Conservation (phyloP, 352 stramenopile genomes). For the Thraustotheca clavata region DNA sequence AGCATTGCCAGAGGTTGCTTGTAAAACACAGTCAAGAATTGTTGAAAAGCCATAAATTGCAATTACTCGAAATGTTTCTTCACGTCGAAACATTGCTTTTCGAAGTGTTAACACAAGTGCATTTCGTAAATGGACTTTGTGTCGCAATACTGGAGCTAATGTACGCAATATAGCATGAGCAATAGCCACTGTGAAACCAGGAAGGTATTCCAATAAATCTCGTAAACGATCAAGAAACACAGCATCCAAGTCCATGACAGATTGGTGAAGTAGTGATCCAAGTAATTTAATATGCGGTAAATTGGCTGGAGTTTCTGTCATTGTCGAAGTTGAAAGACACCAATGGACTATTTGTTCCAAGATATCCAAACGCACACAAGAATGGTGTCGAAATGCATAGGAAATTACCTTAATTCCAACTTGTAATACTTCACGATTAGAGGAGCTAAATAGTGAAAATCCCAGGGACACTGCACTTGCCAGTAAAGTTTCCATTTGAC, state of each 20-base stretch:
- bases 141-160: slow-evolving; percentile 32
- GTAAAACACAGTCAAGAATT: slow-evolving; percentile 10
- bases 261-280: slow-evolving; percentile 32
- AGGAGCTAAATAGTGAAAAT: slow-evolving; percentile 15
- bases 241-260: slow-evolving; percentile 32
- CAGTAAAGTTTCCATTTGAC: slow-evolving; percentile 11
- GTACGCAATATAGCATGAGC: slow-evolving; percentile 29
- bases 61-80: slow-evolving; percentile 39
- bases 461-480: background rate
- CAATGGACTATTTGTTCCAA: slow-evolving; percentile 32
- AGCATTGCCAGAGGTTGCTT: background rate
- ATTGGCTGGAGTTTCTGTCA: slow-evolving; percentile 9
- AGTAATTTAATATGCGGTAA: slow-evolving; percentile 30
- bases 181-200: slow-evolving; percentile 28
- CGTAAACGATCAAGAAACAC: slow-evolving; percentile 30
- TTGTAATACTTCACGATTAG: slow-evolving; percentile 18
- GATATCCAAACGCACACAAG: slow-evolving; percentile 26
- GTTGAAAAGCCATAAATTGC: slow-evolving; percentile 37
- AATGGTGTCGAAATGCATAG: slow-evolving; percentile 37
- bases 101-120: slow-evolving; percentile 45
- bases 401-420: slow-evolving; percentile 41
- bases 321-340: background rate
- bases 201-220: slow-evolving; percentile 48
- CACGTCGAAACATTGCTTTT: slow-evolving; percentile 56
- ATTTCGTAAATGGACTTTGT: slow-evolving; percentile 33